Evolutionary conservation across 306 rosid species (phyloP).

Genomic region (Mimosa bimucronata): DNA sequence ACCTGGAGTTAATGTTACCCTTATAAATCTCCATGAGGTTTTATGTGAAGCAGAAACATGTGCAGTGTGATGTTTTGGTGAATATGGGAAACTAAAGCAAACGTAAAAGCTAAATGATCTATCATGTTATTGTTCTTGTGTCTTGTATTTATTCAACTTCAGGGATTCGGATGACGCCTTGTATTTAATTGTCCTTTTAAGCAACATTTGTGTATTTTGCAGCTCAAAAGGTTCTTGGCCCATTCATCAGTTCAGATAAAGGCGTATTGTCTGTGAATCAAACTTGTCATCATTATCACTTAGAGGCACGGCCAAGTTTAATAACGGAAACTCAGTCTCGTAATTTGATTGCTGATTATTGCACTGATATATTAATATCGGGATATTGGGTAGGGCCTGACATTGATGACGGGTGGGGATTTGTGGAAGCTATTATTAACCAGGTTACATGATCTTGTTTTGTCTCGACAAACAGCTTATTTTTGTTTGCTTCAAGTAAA

Average conservation of each 20-base stretch:
- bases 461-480: conserved; percentile 29
- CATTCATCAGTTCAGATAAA: conserved; percentile 45
- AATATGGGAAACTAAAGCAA: conserved; percentile 23
- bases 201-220: conserved; percentile 52
- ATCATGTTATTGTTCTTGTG: not conserved
- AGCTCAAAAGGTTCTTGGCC: conserved; percentile 52
- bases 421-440: conserved; percentile 72
- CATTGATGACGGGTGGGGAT: conserved; percentile 91
- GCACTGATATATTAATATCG: conserved; percentile 51
- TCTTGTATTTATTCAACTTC: conserved; percentile 20
- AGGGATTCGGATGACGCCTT: not conserved
- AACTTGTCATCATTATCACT: conserved; percentile 37
- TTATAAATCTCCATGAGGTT: conserved; percentile 17
- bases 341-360: conserved; percentile 48
- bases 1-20: conserved; percentile 22
- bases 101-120: conserved; percentile 17
- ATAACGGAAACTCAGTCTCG: conserved; percentile 37
- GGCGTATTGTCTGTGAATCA: conserved; percentile 36
- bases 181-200: conserved; percentile 17
- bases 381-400: conserved; percentile 99
- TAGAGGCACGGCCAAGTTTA: conserved; percentile 39
- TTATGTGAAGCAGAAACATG: conserved; percentile 27
- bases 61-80: conserved; percentile 5
- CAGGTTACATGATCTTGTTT: conserved; percentile 47
- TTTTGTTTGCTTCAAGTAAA: conserved; percentile 22